Evolutionary conservation across 2,329 filamentous ascomycete genomes (phyloP).

Genomic region (Monosporascus sp.): DNA sequence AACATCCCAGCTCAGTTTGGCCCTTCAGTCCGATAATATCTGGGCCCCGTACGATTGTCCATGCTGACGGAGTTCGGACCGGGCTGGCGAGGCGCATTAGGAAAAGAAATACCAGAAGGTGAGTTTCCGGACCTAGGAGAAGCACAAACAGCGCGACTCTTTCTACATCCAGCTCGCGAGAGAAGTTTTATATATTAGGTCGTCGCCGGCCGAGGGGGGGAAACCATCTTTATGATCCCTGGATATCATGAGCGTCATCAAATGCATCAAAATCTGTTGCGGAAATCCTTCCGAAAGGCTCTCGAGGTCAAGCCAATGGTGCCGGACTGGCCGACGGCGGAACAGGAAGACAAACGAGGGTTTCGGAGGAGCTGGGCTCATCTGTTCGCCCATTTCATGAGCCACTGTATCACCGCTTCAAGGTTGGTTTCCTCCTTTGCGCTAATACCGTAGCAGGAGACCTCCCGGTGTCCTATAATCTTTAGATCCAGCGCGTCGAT

Average conservation of each 20-base stretch:
- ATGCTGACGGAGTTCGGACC: slow-evolving; percentile 17
- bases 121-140: slow-evolving; percentile 13
- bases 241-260: slow-evolving; percentile 27
- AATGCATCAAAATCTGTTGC: slow-evolving; percentile 22
- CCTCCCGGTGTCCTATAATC: slow-evolving; percentile 82
- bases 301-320: slow-evolving; percentile 5
- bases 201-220: slow-evolving; percentile 24
- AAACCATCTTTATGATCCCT: slow-evolving; percentile 23
- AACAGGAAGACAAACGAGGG: slow-evolving; percentile 4
- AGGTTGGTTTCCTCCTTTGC: slow-evolving; percentile 98
- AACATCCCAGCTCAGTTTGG: slow-evolving; percentile 16
- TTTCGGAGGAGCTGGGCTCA: slow-evolving; percentile 33
- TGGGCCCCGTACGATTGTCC: slow-evolving; percentile 17
- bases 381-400: slow-evolving; percentile 82
- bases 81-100: slow-evolving; percentile 16
- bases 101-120: slow-evolving; percentile 16
- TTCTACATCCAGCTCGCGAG: slow-evolving; percentile 24
- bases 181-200: slow-evolving; percentile 29
- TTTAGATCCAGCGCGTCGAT: slow-evolving; percentile 91
- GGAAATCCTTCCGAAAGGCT: slow-evolving; percentile 10
- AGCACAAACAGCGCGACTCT: slow-evolving; percentile 15
- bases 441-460: slow-evolving; percentile 97
- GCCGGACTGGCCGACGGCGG: slow-evolving; percentile 4
- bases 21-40: slow-evolving; percentile 14
- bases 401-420: slow-evolving; percentile 92